Percentiles rank a stretch among this genome's conserved stretches.
phyloP scores from a whole-genome alignment of 176 grass and related monocot genomes.

The Avena eriantha region DNA sequence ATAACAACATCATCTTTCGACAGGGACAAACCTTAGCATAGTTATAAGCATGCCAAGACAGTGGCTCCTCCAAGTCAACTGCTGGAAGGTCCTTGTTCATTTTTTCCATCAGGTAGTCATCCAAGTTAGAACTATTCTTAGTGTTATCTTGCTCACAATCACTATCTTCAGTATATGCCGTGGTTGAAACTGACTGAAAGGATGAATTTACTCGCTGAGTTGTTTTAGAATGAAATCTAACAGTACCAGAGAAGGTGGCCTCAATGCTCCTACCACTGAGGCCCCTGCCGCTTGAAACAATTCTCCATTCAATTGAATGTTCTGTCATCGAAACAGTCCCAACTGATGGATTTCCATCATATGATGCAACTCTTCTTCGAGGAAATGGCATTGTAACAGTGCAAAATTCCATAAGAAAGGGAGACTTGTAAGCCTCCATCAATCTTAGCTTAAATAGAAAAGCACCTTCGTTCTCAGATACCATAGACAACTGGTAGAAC shows the following conservation, averaged over 20 bases:
- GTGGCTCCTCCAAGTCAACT: slow-evolving; percentile 89
- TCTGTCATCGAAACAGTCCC: slow-evolving; percentile 90
- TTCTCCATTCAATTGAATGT: slow-evolving; percentile 94
- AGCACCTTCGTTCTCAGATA: slow-evolving; percentile 92
- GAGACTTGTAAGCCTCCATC: slow-evolving; percentile 92
- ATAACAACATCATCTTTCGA: slow-evolving; percentile 4
- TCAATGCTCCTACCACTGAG: slow-evolving; percentile 88
- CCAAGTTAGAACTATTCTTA: slow-evolving; percentile 73
- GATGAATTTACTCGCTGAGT: slow-evolving; percentile 62
- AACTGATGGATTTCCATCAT: slow-evolving; percentile 88
- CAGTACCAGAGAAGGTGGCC: slow-evolving; percentile 85
- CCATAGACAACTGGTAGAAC: slow-evolving; percentile 94
- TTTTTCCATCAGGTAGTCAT: slow-evolving; percentile 89
- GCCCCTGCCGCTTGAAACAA: slow-evolving; percentile 74
- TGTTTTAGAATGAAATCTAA: slow-evolving; percentile 75
- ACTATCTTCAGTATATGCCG: slow-evolving; percentile 68
- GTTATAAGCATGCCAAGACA: slow-evolving; percentile 98
- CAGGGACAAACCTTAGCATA: slow-evolving; percentile 83
- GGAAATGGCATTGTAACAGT: slow-evolving; percentile 92
- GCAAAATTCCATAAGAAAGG: slow-evolving; percentile 94
- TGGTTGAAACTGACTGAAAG: slow-evolving; percentile 49
- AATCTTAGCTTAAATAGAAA: slow-evolving; percentile 91
- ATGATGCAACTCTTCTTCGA: slow-evolving; percentile 81
- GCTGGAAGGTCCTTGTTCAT: slow-evolving; percentile 89
- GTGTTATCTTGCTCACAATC: slow-evolving; percentile 71